Percentiles rank a stretch among this genome's conserved stretches.
phyloP scores from a whole-genome alignment of 2,329 filamentous ascomycete genomes.

The Phaeophleospora eucalypticola region DNA sequence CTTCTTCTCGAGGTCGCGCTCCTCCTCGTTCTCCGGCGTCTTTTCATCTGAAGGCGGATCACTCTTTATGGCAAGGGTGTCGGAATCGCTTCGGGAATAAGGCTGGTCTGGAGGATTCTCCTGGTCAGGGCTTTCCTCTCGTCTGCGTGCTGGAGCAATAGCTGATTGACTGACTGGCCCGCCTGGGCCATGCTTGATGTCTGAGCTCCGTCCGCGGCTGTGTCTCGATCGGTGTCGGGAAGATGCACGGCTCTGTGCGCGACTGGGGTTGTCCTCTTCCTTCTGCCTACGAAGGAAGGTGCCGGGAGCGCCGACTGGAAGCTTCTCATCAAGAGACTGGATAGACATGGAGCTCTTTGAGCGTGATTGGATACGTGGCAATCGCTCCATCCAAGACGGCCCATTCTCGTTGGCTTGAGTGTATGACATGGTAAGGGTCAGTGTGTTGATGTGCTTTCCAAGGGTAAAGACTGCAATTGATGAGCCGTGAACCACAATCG shows the following conservation, averaged over 20 bases:
- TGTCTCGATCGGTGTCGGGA: constrained; percentile 60
- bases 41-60: constrained; percentile 22
- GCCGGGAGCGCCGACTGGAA: constrained; percentile 68
- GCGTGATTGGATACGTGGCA: constrained; percentile 78
- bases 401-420: constrained; percentile 85
- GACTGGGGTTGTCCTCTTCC: constrained; percentile 66
- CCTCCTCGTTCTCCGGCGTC: constrained; percentile 15
- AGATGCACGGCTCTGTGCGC: constrained; percentile 58
- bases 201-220: constrained; percentile 62
- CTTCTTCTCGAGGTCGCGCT: constrained; percentile 23
- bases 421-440: constrained; percentile 94
- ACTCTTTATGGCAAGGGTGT: constrained; percentile 40
- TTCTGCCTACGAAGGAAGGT: constrained; percentile 76
- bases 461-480: constrained; percentile 96
- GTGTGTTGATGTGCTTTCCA: constrained; percentile 95
- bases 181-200: constrained; percentile 67
- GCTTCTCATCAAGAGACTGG: constrained; percentile 52
- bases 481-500: constrained; percentile 95
- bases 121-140: constrained; percentile 32
- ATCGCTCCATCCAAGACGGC: constrained; percentile 88
- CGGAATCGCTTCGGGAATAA: constrained; percentile 40
- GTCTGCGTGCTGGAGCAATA: constrained; percentile 62
- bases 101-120: constrained; percentile 14
- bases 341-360: constrained; percentile 74
- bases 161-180: constrained; percentile 88